A percentile compares a stretch with the other conserved stretches of the same genome.
These are phyloP conservation scores for Kuraishia capsulata DNA, from an alignment of 805 yeast species.

Conservation along the genomic window DNA sequence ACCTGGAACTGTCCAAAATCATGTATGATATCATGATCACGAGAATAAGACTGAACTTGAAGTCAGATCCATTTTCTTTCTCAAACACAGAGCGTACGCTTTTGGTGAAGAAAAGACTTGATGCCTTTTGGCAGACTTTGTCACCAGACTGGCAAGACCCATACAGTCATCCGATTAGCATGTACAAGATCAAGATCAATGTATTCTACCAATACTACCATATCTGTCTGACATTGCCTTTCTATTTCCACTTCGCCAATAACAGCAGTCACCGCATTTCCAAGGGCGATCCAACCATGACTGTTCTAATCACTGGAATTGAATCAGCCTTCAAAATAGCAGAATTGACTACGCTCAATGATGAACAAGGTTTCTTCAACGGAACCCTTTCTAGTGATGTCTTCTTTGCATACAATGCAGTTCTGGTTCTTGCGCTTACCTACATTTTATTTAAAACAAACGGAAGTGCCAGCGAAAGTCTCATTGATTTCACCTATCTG, in stretches of 20 bases:
- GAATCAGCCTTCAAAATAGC: slow-evolving; percentile 29
- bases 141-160: slow-evolving; percentile 23
- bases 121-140: slow-evolving; percentile 24
- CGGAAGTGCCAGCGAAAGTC: slow-evolving; percentile 8
- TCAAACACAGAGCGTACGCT: slow-evolving; percentile 31
- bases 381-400: slow-evolving; percentile 27
- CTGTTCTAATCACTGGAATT: slow-evolving; percentile 29
- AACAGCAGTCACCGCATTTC: slow-evolving; percentile 23
- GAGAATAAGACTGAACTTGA: slow-evolving; percentile 20
- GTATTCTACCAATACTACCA: slow-evolving; percentile 31
- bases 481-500: slow-evolving; percentile 19
- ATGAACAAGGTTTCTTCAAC: slow-evolving; percentile 24
- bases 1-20: slow-evolving; percentile 25
- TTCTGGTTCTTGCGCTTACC: slow-evolving; percentile 23
- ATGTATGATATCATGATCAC: slow-evolving; percentile 30
- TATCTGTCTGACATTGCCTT: slow-evolving; percentile 32
- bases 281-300: slow-evolving; percentile 32
- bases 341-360: slow-evolving; percentile 24
- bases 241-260: slow-evolving; percentile 28
- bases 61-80: slow-evolving; percentile 29
- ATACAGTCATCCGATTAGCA: slow-evolving; percentile 19
- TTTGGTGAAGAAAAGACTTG: slow-evolving; percentile 23
- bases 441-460: slow-evolving; percentile 16
- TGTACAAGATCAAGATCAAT: slow-evolving; percentile 32
- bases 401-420: slow-evolving; percentile 25